These are phyloP conservation scores for Nicotiana rustica DNA, from an alignment of 305 asterid species.

Conservation along the genomic window DNA sequence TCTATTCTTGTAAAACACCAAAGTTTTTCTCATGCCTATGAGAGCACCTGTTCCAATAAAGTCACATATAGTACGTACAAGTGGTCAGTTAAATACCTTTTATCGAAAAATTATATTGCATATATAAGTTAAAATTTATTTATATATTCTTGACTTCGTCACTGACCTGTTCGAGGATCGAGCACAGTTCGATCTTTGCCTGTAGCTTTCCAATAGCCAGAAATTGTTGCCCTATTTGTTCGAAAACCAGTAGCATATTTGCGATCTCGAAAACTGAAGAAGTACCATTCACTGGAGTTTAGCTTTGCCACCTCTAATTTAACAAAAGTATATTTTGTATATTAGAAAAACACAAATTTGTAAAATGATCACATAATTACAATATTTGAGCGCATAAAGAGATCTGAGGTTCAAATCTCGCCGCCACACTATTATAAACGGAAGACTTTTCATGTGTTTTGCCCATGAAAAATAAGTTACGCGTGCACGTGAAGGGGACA, in stretches of 20 bases:
- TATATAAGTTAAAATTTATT: too few relatives aligned
- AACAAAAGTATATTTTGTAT: neutral
- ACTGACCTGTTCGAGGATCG: conserved; percentile 49
- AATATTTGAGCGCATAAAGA: too few relatives aligned
- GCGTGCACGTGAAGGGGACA: neutral
- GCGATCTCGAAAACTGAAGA: conserved; percentile 88
- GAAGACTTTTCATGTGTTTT: too few relatives aligned
- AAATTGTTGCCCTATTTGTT: conserved; percentile 74
- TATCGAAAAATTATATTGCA: too few relatives aligned
- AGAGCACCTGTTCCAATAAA: conserved; percentile 32
- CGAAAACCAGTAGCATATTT: conserved; percentile 85
- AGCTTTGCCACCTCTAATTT: conserved; percentile 75
- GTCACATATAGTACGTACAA: too few relatives aligned
- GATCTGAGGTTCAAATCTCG: too few relatives aligned
- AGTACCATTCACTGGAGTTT: conserved; percentile 88
- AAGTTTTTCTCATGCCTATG: conserved; percentile 90
- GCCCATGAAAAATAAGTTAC: too few relatives aligned
- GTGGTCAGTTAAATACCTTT: too few relatives aligned
- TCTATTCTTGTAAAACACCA: conserved; percentile 81
- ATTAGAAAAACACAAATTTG: too few relatives aligned
- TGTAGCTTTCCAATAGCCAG: conserved; percentile 94
- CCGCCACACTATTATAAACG: too few relatives aligned
- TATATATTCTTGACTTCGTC: too few relatives aligned
- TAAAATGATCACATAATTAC: too few relatives aligned
- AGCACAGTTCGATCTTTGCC: conserved; percentile 77